Base-by-base conservation (phyloP, 225 moss, liverwort and hornwort species). In the Pleurozium schreberi region DNA sequence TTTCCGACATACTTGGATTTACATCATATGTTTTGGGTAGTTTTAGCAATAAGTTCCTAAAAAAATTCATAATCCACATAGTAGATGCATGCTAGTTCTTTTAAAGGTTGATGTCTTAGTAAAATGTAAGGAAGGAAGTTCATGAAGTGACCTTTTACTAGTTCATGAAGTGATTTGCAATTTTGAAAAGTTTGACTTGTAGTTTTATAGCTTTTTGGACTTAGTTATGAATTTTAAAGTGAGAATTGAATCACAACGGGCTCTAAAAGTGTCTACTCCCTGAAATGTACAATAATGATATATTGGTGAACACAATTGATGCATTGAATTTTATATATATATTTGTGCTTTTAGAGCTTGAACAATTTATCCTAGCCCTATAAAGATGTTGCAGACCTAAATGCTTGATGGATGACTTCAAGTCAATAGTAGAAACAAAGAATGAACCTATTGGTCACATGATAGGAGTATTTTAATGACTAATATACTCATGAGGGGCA, bases 261-360 rank as follows among this genome's bases (percentile, higher is more conserved):
- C 2, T 75, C 3, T 36, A 4, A 22, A 50, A 13, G 8, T 2
- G 0, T 33, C 20, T 4, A 49, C 33, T 0, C 1, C 12, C 0
- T 8, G 0, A 49, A 28, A 20, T 49, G 4, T 36, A 36, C 3
- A 23, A 0, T 0, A 0, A 22, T 76, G 5, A 1, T 36, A 53
- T 1, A 22, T 53, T 76, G 14, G 8, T 0, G 0, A 76, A 22
- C 12, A 36, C 8, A 75, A 36, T 50, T 3, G 8, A 0, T 50
- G 34, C 8, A 50, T 76, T 34, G 22, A n/a, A n/a, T n/a, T n/a
- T n/a, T n/a, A 36, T 8, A 52, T 14, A 1, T 53, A 23, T 14
- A 4, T 36, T 0, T 34, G 4, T 5, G 0, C 34, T 76, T 52
- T 34, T 52, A 22, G 36, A 34, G 8, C 3, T 0, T 22, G 0